These are phyloP conservation scores for Udeniomyces megalosporus DNA, from an alignment of 768 basidiomycete species.

Conservation along the genomic window DNA sequence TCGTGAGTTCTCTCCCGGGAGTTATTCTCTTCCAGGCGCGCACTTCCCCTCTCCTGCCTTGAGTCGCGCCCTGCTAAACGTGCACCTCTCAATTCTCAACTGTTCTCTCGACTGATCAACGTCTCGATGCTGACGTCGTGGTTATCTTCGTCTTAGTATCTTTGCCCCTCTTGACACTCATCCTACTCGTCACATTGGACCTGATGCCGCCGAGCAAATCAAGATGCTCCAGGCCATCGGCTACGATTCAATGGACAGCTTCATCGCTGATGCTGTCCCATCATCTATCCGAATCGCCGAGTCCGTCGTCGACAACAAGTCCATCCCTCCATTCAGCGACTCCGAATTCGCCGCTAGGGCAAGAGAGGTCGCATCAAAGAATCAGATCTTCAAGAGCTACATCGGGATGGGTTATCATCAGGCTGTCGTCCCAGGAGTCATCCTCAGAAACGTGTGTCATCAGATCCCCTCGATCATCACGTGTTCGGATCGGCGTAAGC, in stretches of 20 bases:
- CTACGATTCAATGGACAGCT: conserved; percentile 73
- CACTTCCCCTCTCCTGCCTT: neutral
- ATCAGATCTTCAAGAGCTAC: conserved; percentile 74
- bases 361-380: conserved; percentile 56
- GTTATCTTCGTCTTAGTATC: conserved; percentile 25
- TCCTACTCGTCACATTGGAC: conserved; percentile 78
- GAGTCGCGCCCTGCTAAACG: too few relatives aligned
- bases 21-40: too few relatives aligned
- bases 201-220: conserved; percentile 59
- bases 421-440: conserved; percentile 87
- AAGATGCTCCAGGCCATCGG: conserved; percentile 73
- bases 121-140: neutral
- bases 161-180: conserved; percentile 83
- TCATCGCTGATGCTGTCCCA: conserved; percentile 70
- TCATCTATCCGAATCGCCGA: conserved; percentile 51
- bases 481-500: neutral
- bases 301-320: conserved; percentile 44
- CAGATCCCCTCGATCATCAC: conserved; percentile 11
- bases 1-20: conserved; percentile 5
- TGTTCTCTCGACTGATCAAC: neutral
- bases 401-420: conserved; percentile 98
- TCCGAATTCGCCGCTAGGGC: conserved; percentile 62
- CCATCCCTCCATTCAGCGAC: conserved; percentile 67
- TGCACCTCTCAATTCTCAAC: neutral
- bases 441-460: conserved; percentile 52